Percentiles rank a stretch among this genome's conserved stretches.
phyloP scores from a whole-genome alignment of 2,329 filamentous ascomycete genomes.

The Shiraia bambusicola region DNA sequence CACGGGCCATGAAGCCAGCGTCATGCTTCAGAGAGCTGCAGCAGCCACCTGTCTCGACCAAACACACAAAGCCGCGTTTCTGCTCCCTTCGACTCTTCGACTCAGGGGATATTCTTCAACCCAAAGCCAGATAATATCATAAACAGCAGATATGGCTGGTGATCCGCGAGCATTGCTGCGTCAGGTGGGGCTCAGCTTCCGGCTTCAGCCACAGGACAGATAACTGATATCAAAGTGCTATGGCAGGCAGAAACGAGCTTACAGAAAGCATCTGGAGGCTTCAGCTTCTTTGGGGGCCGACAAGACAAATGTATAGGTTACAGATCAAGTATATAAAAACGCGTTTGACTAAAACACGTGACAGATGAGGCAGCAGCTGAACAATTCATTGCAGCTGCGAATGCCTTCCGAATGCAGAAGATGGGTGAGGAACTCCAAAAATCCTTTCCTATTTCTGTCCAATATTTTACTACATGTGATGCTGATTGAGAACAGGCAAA shows the following conservation, averaged over 20 bases:
- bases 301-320: conserved; percentile 69
- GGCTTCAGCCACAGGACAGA: conserved; percentile 33
- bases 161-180: conserved; percentile 42
- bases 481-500: conserved; percentile 58
- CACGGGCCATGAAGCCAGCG: conserved; percentile 29
- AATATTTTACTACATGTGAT: not conserved
- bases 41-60: conserved; percentile 39
- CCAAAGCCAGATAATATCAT: conserved; percentile 1
- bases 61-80: conserved; percentile 13
- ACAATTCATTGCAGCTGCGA: conserved; percentile 82
- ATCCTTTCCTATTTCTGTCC: not conserved
- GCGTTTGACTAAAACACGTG: conserved; percentile 22
- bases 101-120: conserved; percentile 1
- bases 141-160: conserved; percentile 36
- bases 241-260: conserved; percentile 82
- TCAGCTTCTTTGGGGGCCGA: conserved; percentile 84
- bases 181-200: conserved; percentile 37
- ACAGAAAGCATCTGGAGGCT: conserved; percentile 72
- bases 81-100: conserved; percentile 9
- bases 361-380: conserved; percentile 78
- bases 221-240: conserved; percentile 29
- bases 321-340: not conserved
- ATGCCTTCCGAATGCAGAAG: conserved; percentile 87
- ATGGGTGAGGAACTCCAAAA: conserved; percentile 59
- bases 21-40: conserved; percentile 36